These are phyloP conservation scores for Grosmannia clavigera DNA, from an alignment of 2,329 filamentous ascomycete genomes.

Conservation along the genomic window DNA sequence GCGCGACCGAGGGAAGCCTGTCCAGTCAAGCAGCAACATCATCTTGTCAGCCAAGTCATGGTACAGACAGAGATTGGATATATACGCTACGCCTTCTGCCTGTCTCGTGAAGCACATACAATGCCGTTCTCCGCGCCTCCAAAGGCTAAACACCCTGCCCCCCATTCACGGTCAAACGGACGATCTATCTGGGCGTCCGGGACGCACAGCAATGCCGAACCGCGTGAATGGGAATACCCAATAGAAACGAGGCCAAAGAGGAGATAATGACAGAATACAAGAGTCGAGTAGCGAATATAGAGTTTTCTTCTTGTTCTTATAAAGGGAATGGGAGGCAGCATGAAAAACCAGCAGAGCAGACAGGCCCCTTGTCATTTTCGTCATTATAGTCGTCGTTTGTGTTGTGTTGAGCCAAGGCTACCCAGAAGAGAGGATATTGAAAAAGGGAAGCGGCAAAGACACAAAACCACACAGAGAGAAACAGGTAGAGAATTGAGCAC, in stretches of 20 bases:
- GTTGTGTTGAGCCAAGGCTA: not conserved
- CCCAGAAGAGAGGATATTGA: not conserved
- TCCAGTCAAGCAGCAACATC: too few species aligned
- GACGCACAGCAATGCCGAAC: not conserved
- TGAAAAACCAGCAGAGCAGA: not conserved
- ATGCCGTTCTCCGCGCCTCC: not conserved
- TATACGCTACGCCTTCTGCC: not conserved
- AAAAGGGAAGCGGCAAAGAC: not conserved
- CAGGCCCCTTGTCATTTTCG: conserved; percentile 6
- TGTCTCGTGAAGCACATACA: not conserved
- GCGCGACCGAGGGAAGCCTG: too few species aligned
- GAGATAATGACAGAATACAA: not conserved
- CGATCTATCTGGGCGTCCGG: not conserved
- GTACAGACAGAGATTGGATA: not conserved
- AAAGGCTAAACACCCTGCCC: not conserved
- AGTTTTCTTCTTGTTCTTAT: not conserved
- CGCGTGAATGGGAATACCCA: not conserved
- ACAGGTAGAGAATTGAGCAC: not conserved
- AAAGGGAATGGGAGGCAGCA: not conserved
- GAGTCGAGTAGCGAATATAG: not conserved
- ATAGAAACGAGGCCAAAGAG: not conserved
- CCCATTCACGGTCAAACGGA: too few species aligned
- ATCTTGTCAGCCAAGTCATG: too few species aligned
- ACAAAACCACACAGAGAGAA: not conserved
- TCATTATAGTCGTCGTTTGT: conserved; percentile 12